Conservation (phyloP, 1,139 yeast species). For the Debaryomyces robertsiae region DNA sequence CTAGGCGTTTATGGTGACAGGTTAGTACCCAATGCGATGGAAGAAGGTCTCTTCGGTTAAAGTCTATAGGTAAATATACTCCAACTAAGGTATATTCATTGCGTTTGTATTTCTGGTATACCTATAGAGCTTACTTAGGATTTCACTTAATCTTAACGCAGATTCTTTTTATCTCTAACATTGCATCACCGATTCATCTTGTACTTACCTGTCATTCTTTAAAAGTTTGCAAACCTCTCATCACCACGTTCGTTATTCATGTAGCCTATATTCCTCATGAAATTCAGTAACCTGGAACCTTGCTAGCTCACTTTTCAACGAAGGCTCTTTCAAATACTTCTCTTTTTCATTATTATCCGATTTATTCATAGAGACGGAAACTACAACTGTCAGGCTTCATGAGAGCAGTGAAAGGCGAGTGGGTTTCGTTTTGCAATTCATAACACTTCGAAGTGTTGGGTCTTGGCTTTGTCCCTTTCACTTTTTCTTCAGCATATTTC, state of each 20-base stretch:
- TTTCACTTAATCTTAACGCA: too few species aligned
- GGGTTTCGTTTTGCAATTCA: too few species aligned
- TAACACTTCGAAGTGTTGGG: slow-evolving; percentile 45
- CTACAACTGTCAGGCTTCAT: too few species aligned
- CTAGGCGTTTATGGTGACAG: slow-evolving; percentile 77
- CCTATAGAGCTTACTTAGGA: too few species aligned
- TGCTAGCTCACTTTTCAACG: too few species aligned
- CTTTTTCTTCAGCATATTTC: too few species aligned
- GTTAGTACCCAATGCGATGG: slow-evolving; percentile 67
- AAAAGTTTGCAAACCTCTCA: slow-evolving; percentile 4
- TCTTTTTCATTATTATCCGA: too few species aligned
- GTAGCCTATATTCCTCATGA: slow-evolving; percentile 18
- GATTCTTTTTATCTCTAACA: slow-evolving; percentile 1
- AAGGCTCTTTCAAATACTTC: too few species aligned
- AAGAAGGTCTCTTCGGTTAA: slow-evolving; percentile 73
- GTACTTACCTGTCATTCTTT: slow-evolving; percentile 3
- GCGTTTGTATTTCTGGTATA: background rate
- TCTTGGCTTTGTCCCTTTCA: too few species aligned
- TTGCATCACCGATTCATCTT: background rate
- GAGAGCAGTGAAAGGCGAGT: too few species aligned
- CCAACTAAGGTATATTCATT: background rate
- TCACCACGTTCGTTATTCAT: slow-evolving; percentile 9
- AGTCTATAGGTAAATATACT: slow-evolving; percentile 2
- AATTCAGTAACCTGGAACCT: slow-evolving; percentile 15
- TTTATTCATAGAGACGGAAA: too few species aligned